These are phyloP conservation scores for Eimeria acervulina DNA, from an alignment of 169 alveolate genomes.

Conservation along the genomic window DNA sequence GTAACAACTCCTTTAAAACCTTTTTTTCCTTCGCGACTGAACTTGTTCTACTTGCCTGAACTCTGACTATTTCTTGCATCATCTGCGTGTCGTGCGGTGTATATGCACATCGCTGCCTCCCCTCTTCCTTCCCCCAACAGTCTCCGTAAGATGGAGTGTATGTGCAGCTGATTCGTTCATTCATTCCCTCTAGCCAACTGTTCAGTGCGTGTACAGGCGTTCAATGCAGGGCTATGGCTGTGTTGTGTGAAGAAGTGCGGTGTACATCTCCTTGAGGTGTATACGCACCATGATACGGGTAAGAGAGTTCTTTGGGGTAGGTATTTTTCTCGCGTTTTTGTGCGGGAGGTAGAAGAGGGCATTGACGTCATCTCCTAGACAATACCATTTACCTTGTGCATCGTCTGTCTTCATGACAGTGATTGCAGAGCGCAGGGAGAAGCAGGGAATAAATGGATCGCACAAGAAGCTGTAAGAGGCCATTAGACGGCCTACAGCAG, in stretches of 20 bases:
- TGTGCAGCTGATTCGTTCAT: neutral
- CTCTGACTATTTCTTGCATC: neutral
- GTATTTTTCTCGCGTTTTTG: neutral
- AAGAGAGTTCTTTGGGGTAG: constrained; percentile 40
- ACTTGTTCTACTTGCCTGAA: neutral
- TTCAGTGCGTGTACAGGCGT: neutral
- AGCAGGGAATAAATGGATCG: constrained; percentile 81
- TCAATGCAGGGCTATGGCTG: neutral
- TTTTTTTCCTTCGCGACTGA: neutral
- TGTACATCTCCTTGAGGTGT: neutral
- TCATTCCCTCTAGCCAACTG: neutral
- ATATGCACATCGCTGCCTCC: too few species aligned
- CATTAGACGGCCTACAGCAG: constrained; percentile 81
- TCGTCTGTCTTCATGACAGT: constrained; percentile 52
- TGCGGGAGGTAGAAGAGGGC: constrained; percentile 82
- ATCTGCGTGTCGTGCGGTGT: neutral
- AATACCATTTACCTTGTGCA: constrained; percentile 76
- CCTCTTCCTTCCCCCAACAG: too few species aligned
- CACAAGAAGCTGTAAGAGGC: constrained; percentile 71
- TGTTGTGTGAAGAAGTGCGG: neutral
- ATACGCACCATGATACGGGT: constrained; percentile 12
- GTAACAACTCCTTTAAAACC: too few species aligned
- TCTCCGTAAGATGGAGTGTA: neutral
- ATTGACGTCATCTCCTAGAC: constrained; percentile 85
- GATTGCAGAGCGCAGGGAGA: constrained; percentile 23